A percentile compares a stretch with the other conserved stretches of the same genome.
Conservation (phyloP, 2,329 filamentous ascomycete species). For the Diaporthe australafricana region DNA sequence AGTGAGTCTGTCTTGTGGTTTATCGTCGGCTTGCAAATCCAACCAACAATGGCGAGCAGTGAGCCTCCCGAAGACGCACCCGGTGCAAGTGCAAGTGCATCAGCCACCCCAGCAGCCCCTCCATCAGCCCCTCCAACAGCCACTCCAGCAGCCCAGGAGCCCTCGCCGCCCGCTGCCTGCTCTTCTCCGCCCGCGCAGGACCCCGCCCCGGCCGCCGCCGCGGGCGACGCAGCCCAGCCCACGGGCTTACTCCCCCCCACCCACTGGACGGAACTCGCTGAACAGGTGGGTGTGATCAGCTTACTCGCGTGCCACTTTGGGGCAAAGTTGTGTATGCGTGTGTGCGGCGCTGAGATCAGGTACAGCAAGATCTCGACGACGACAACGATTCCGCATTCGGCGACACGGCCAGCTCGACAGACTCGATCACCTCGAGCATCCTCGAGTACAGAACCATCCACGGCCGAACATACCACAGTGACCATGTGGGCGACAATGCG, state of each 20-base stretch:
- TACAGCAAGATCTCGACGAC: conserved; percentile 29
- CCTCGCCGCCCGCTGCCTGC: not conserved
- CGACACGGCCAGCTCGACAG: conserved; percentile 36
- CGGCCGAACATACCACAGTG: conserved; percentile 37
- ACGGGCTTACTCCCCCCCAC: conserved; percentile 33
- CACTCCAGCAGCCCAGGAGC: not conserved
- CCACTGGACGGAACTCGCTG: conserved; percentile 36
- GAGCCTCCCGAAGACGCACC: conserved; percentile 1
- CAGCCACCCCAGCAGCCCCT: conserved; percentile 3
- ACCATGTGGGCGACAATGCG: conserved; percentile 31
- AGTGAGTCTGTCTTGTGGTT: not conserved
- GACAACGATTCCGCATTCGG: conserved; percentile 37
- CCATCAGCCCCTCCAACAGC: no score
- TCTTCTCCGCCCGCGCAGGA: not conserved
- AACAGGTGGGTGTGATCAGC: conserved; percentile 29
- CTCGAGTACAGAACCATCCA: conserved; percentile 37
- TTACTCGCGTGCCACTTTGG: not conserved
- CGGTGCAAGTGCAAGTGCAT: not conserved
- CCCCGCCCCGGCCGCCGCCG: not conserved
- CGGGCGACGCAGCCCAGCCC: not conserved
- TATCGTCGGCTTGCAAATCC: not conserved
- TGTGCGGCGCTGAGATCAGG: conserved; percentile 1
- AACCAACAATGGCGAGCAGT: conserved; percentile 27
- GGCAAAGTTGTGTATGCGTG: not conserved
- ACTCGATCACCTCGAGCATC: conserved; percentile 35